Conservation (phyloP, 768 basidiomycete species). For the Rhodotorula babjevae region DNA sequence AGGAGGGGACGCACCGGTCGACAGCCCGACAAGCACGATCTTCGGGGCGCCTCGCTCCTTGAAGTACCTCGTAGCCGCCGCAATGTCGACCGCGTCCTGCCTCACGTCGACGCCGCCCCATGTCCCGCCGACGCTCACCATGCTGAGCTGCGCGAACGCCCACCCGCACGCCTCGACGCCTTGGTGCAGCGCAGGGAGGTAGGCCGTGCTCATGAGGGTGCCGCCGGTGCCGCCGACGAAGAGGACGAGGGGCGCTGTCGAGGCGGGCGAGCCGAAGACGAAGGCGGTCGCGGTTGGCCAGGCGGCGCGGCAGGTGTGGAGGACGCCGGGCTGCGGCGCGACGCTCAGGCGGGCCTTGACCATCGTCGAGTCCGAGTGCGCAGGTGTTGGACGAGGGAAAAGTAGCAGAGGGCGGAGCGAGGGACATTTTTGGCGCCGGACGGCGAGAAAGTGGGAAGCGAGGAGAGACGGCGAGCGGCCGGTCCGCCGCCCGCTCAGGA, state of each 20-base stretch:
- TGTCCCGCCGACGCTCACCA: not conserved
- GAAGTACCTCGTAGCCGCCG: not conserved
- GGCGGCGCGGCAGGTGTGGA: not conserved
- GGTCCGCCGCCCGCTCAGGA: too few species aligned
- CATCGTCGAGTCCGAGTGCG: too few species aligned
- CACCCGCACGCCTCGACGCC: not conserved
- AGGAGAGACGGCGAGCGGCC: too few species aligned
- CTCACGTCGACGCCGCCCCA: not conserved
- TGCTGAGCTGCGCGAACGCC: not conserved
- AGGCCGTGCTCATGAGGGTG: not conserved
- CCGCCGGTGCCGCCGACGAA: not conserved
- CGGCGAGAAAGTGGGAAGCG: too few species aligned
- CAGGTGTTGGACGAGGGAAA: too few species aligned
- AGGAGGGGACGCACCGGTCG: not conserved
- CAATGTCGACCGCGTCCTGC: slow-evolving; percentile 1
- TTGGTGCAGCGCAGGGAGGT: not conserved
- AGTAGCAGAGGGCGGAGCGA: too few species aligned
- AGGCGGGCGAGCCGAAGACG: not conserved
- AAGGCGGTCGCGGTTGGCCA: not conserved
- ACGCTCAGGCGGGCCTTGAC: too few species aligned
- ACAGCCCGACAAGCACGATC: not conserved
- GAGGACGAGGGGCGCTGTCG: not conserved
- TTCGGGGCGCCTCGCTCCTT: not conserved
- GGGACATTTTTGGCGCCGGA: too few species aligned
- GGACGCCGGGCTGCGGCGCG: not conserved